Base-by-base conservation (phyloP, 257 asterid genomes). In the Jacaranda copaia region DNA sequence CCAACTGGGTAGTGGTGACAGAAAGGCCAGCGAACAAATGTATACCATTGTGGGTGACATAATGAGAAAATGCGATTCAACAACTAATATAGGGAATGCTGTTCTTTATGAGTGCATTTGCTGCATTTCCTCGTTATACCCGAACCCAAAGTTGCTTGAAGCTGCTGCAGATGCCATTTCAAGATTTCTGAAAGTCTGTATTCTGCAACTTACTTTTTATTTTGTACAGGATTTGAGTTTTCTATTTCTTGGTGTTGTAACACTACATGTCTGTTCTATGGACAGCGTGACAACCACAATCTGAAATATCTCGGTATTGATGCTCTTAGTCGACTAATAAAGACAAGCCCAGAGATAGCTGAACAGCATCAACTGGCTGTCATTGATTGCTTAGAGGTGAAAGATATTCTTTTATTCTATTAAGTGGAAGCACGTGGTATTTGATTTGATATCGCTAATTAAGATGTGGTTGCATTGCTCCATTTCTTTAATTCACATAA, bases 281-380 rank as follows among this genome's bases (percentile, higher is more conserved):
- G 85, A 62, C 96, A 96, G 99, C 91, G 94, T 81, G 99, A 93
- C 83, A 91, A 97, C 89, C 98, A 96, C 86, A 96, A 96, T 83
- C 91, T 96, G 80, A 96, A 90, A 83, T 96, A 96, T 88, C 95
- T 96, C 83, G 98, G 99, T 60, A 96, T 93, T 81, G 99, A 91
- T 90, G 93, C 97, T 69, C 98, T 96, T 85, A 95, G 98, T 81
- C 89, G 96, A 76, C 87, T 96, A 85, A 93, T 96, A 88, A 96
- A 88, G 90, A 86, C 89, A 82, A 93, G 91, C 83, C 97, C 98
- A 55, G 97, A 93, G 78, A 89, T 96, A 72, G 97, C 99, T 48
- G 99, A 96, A 68, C 97, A 89, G 77, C 99, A 96, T 84, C 99
- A 96, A 81, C 87, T 96, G 82, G 95, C 99, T 62, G 99, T 96